Evolutionary conservation across 228 moss, liverwort and hornwort species (phyloP), one percentile per base, ranked within the genome.

Genomic region (Sphagnum fallax): DNA sequence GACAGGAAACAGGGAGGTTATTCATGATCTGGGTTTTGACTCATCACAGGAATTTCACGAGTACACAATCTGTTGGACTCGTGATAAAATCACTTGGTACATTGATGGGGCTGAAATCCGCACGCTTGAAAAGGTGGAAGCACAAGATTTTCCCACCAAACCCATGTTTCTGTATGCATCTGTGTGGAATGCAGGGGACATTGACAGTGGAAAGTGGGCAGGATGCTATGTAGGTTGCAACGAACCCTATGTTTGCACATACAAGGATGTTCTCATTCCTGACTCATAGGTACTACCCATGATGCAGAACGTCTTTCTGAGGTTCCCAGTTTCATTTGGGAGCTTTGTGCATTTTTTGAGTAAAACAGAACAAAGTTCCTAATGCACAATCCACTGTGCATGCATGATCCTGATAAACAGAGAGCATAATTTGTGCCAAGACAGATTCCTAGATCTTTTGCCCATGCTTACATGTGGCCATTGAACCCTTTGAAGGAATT

Each of bases 191-290:
- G 93, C 93, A 0, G 76, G 79, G 4, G 71, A 69, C 10, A 48
- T 93, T 11, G 11, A 82, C 53, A 64, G 76, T 3, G 90, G 90
- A 0, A 10, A 65, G 62, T 93, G 88, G 93, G 83, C 83, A 4
- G 93, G 93, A 1, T 16, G 67, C 0, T 89, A 87, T 16, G 65
- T 59, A 2, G 92, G 89, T 8, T 81, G 78, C 16, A 16, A 92
- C 12, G 81, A 78, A 61, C 92, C 92, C 5, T 92, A 92, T 61
- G 55, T 85, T 62, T 87, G 83, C 71, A 83, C 70, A 0, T 89
- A 85, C 68, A 79, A 82, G 51, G 87, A 88, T 68, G 77, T 88
- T 13, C 76, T 74, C 63, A 77, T 91, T 52, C 82, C 86, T 67
- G 67, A 73, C 10, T 6, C 16, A 32, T 69, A 60, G 13, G 15